These are phyloP conservation scores for Calonectria montana DNA, from an alignment of 2,329 filamentous ascomycete genomes.

Conservation along the genomic window DNA sequence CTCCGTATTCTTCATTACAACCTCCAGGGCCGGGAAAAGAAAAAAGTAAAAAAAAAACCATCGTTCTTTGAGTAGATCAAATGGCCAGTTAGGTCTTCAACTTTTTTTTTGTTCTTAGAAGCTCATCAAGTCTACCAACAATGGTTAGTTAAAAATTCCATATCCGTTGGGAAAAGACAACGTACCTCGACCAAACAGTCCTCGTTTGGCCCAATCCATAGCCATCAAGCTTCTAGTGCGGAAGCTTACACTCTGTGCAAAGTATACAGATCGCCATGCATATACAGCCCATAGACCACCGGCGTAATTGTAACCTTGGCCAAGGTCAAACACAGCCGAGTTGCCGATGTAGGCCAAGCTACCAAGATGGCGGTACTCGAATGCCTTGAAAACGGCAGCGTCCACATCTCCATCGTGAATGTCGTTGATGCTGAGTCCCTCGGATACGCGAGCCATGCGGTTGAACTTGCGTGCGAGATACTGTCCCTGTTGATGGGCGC, in stretches of 20 bases:
- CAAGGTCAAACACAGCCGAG: conserved; percentile 92
- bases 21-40: too few relatives aligned
- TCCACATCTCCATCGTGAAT: conserved; percentile 91
- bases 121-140: conserved; percentile 61
- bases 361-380: conserved; percentile 93
- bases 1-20: too few relatives aligned
- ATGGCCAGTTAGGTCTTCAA: not conserved
- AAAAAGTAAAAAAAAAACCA: too few relatives aligned
- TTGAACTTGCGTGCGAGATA: conserved; percentile 96
- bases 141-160: conserved; percentile 20
- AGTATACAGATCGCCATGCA: conserved; percentile 95
- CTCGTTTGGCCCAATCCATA: conserved; percentile 99
- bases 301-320: conserved; percentile 78
- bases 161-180: conserved; percentile 29
- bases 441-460: conserved; percentile 82
- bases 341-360: conserved; percentile 96
- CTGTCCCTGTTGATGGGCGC: conserved; percentile 93
- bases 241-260: conserved; percentile 95
- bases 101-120: conserved; percentile 49
- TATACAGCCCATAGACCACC: conserved; percentile 95
- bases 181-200: conserved; percentile 93
- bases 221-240: conserved; percentile 88
- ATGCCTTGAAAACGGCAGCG: conserved; percentile 91
- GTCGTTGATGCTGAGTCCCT: conserved; percentile 82
- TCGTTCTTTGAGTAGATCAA: too few relatives aligned